A percentile compares a stretch with the other conserved stretches of the same genome.
These are phyloP conservation scores for Diaporthe sp. DNA, from an alignment of 2,329 filamentous ascomycete genomes.

Conservation along the genomic window DNA sequence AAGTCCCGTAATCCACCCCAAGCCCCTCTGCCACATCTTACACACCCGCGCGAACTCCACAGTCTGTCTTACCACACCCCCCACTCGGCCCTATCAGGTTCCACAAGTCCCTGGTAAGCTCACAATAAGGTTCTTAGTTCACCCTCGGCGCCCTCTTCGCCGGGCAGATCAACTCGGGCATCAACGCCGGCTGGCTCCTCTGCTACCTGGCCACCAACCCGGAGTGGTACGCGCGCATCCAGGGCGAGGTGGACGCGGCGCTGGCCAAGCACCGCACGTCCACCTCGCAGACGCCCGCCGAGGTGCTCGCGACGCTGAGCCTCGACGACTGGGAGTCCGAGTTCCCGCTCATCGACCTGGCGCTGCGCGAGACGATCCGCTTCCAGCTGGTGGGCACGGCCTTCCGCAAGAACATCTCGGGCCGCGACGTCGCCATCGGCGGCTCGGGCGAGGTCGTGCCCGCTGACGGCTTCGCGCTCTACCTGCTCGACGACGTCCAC, in stretches of 20 bases:
- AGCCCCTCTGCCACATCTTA: neutral
- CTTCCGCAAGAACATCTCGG: constrained; percentile 66
- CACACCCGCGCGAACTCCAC: neutral
- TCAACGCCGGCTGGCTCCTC: constrained; percentile 68
- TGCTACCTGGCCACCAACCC: constrained; percentile 62
- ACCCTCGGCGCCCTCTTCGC: constrained; percentile 68
- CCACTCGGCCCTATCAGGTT: constrained; percentile 21
- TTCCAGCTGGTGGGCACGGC: constrained; percentile 61
- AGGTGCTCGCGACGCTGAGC: constrained; percentile 59
- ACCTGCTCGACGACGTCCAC: constrained; percentile 63
- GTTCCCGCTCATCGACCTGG: constrained; percentile 66
- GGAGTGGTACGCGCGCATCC: constrained; percentile 61
- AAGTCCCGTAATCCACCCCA: no score
- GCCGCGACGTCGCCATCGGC: constrained; percentile 58
- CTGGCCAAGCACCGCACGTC: constrained; percentile 57
- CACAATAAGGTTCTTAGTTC: constrained; percentile 52
- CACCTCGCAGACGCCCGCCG: constrained; percentile 49
- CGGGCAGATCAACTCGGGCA: constrained; percentile 69
- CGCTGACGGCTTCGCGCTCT: constrained; percentile 60
- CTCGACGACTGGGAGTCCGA: constrained; percentile 69
- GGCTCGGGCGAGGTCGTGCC: constrained; percentile 64
- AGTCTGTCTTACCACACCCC: neutral
- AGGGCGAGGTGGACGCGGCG: constrained; percentile 61
- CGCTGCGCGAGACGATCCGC: constrained; percentile 67
- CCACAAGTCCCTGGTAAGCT: neutral